phyloP scores from a whole-genome alignment of 2,329 filamentous ascomycete species.

The Pseudogymnoascus sp. region DNA sequence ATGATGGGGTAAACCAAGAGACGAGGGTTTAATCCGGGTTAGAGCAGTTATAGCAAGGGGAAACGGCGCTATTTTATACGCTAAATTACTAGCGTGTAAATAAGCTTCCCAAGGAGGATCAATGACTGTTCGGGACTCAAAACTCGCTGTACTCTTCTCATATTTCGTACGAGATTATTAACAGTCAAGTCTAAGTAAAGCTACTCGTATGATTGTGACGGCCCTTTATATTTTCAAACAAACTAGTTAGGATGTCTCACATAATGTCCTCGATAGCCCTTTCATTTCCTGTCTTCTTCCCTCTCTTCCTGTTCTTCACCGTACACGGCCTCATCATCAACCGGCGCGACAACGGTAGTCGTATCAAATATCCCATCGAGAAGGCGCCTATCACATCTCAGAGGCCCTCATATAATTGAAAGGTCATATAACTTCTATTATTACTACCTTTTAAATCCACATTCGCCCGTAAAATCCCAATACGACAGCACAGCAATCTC shows the following conservation, averaged over 20 bases:
- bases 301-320: neutral
- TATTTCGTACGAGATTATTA: neutral
- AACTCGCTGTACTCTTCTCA: neutral
- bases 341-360: neutral
- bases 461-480: neutral
- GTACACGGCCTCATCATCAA: neutral
- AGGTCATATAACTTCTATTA: neutral
- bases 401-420: neutral
- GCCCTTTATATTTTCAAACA: neutral
- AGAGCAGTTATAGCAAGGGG: neutral
- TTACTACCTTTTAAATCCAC: neutral
- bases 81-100: neutral
- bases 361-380: neutral
- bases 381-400: neutral
- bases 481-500: neutral
- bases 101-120: neutral
- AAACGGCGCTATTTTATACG: neutral
- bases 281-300: neutral
- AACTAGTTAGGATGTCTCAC: neutral
- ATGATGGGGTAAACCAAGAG: neutral
- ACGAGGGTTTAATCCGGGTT: neutral
- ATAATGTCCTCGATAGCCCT: neutral
- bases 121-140: neutral
- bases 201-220: neutral
- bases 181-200: neutral